Percentiles rank a stretch among this genome's conserved stretches.
These are phyloP conservation scores for Erigeron canadensis DNA, from an alignment of 129 eudicot species.

Conservation along the genomic window DNA sequence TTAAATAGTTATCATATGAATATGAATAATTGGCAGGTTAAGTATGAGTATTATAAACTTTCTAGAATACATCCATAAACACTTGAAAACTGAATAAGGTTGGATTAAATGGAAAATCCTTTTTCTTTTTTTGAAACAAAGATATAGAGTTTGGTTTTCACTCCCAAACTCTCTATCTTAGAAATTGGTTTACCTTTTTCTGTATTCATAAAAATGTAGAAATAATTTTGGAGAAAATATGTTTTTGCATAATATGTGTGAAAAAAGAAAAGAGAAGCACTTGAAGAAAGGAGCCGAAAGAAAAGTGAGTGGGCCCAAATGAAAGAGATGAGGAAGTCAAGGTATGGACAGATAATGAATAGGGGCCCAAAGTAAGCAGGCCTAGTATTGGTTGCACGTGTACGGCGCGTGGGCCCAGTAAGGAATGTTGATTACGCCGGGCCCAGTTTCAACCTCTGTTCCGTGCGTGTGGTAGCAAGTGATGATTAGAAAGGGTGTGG, in stretches of 20 bases:
- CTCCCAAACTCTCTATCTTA: no score
- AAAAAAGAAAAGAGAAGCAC: background rate
- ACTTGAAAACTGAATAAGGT: no score
- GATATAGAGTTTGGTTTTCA: no score
- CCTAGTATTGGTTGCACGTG: conserved; percentile 42
- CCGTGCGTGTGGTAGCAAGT: conserved; percentile 49
- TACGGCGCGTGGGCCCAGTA: conserved; percentile 42
- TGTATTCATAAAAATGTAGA: background rate
- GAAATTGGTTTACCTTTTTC: background rate
- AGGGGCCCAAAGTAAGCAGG: conserved; percentile 44
- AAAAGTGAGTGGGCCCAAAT: conserved; percentile 31
- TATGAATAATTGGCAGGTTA: no score
- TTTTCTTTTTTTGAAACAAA: no score
- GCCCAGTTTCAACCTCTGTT: conserved; percentile 21
- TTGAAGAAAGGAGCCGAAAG: conserved; percentile 42
- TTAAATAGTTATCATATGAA: no score
- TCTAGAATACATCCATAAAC: no score
- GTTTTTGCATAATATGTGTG: no score
- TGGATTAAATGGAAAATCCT: no score
- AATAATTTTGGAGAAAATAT: no score
- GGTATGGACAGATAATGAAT: conserved; percentile 36
- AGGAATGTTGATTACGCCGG: conserved; percentile 42
- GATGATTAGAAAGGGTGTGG: conserved; percentile 54
- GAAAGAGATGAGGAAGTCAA: conserved; percentile 32
- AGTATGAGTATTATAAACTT: no score